Evolutionary conservation across 768 basidiomycete species (phyloP).

Genomic region (Dioszegia aurantiaca): DNA sequence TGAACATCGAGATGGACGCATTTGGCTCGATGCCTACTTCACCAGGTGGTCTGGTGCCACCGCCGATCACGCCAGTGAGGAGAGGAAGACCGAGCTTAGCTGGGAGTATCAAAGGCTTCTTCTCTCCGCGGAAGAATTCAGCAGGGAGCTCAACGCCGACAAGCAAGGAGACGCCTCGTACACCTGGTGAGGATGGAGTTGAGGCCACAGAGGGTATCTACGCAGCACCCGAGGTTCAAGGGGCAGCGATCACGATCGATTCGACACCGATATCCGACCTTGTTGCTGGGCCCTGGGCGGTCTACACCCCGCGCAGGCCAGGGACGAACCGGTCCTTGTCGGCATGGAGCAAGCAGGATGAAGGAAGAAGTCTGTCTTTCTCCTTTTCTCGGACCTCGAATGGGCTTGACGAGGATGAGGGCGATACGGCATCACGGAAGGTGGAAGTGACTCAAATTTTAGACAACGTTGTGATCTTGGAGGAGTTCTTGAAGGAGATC

Average conservation of each 20-base stretch:
- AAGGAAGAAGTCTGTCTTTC: not conserved
- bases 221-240: not conserved
- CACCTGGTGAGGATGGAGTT: slow-evolving; percentile 13
- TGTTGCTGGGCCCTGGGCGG: not conserved
- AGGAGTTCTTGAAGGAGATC: slow-evolving; percentile 87
- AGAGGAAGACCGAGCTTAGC: slow-evolving; percentile 16
- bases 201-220: not conserved
- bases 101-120: slow-evolving; percentile 54
- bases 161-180: slow-evolving; percentile 33
- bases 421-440: not conserved
- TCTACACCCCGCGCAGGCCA: not conserved
- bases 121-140: slow-evolving; percentile 69
- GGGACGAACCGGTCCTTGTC: not conserved
- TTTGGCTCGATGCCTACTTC: slow-evolving; percentile 16
- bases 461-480: slow-evolving; percentile 91
- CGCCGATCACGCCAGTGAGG: slow-evolving; percentile 11
- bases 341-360: not conserved
- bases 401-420: not conserved
- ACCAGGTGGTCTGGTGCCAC: not conserved
- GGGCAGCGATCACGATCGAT: too few species aligned
- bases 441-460: slow-evolving; percentile 67
- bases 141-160: slow-evolving; percentile 48
- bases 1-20: slow-evolving; percentile 65
- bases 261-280: not conserved
- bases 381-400: not conserved